phyloP scores from a whole-genome alignment of 1,284 basidiomycete species.

The Sutorius eximius region DNA sequence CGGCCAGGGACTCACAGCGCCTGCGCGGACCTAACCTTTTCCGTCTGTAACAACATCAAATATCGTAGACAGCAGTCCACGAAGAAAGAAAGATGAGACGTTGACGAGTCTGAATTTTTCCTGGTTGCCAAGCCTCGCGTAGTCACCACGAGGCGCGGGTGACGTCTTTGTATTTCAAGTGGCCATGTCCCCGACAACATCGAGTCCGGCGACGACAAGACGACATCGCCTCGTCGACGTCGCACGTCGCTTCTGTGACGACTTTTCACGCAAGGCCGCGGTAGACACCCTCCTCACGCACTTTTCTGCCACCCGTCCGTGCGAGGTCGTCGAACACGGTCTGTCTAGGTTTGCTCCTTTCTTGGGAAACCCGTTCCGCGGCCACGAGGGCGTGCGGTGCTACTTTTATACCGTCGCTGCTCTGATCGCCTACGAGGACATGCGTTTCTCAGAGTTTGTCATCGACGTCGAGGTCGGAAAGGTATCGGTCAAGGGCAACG shows the following conservation, averaged over 20 bases:
- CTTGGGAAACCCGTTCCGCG: conserved; percentile 51
- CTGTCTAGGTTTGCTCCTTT: conserved; percentile 56
- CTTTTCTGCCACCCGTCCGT: conserved; percentile 49
- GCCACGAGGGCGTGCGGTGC: conserved; percentile 41
- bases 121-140: background rate
- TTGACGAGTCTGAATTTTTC: background rate
- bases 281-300: conserved; percentile 45
- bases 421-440: conserved; percentile 43
- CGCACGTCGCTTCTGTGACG: conserved; percentile 51
- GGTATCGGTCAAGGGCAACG: conserved; percentile 55
- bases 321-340: conserved; percentile 58
- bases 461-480: conserved; percentile 41
- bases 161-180: background rate
- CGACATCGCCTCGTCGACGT: conserved; percentile 41
- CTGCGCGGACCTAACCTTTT: background rate
- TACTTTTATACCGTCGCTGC: conserved; percentile 54
- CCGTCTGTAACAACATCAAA: background rate
- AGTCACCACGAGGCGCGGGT: background rate
- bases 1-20: conserved; percentile 16
- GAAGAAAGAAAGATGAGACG: background rate
- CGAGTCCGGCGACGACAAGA: background rate
- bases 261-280: conserved; percentile 48
- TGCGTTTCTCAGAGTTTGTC: conserved; percentile 44
- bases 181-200: background rate
- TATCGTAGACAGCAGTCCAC: background rate